Evolutionary conservation across 441 rosid species (phyloP), one percentile per base, ranked within the genome.

Genomic region (Geranium incanum): DNA sequence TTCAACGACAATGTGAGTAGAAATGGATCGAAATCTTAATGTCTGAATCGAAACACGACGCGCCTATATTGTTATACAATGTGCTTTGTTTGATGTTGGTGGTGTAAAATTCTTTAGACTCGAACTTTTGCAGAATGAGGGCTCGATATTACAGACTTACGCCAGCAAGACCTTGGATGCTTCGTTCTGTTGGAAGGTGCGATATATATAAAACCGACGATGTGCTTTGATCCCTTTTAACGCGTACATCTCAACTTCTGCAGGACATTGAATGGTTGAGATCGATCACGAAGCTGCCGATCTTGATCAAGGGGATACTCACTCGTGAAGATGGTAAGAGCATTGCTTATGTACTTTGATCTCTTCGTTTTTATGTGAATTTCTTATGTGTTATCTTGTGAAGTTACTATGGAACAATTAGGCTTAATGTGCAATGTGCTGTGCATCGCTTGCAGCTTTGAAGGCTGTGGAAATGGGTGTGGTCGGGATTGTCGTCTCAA

Each of bases 401-500:
- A 41, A 41, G 48, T 48, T 48, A 13, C 16, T 48, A 48, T 48
- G 57, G 16, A 48, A 12, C 57, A 13, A 48, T 48, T 48, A 48
- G 62, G 28, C 62, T n/a, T 13, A n/a, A 2, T 4, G 4, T 5
- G 5, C n/a, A 50, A 50, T 21, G 13, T 19, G 65, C 5, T 7
- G 33, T 28, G 33, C 3, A 60, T 21, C 3, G 13, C 67, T 4
- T 82, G 82, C 89, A 95, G 98, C 99, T 69, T 87, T 82, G 79
- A 37, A 88, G 68, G 89, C 96, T 12, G 38, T 95, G 69, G 87
- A 95, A 70, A 70, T 67, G 43, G 98, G 99, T 78, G 97, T 84
- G 72, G 90, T 97, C 0, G 99, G 98, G 70, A 92, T 92, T 48
- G 88, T 95, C 21, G 99, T 95, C 39, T 95, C 98, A 70, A 95